Evolutionary conservation across 805 yeast genomes (phyloP).

Genomic region (Jamesozyma lodderae): DNA sequence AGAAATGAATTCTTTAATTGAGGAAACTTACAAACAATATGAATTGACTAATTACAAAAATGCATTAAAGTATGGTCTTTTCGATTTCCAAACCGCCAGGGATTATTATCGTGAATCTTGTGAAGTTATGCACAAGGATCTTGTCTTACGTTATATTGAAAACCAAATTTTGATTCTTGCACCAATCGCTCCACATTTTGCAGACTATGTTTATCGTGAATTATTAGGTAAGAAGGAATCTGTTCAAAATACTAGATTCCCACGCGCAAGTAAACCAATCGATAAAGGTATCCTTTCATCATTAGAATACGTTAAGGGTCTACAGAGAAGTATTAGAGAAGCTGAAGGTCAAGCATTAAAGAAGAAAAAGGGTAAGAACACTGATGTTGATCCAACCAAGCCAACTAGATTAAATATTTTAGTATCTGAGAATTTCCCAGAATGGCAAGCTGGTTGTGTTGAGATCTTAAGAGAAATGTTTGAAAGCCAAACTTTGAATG

Average conservation of each 20-base stretch:
- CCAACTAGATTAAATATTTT: constrained; percentile 69
- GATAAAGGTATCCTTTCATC: constrained; percentile 56
- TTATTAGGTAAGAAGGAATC: constrained; percentile 56
- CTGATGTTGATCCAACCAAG: constrained; percentile 63
- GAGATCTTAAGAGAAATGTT: constrained; percentile 72
- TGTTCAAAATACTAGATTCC: constrained; percentile 72
- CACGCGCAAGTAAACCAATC: constrained; percentile 60
- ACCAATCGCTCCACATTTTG: constrained; percentile 94
- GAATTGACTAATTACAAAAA: constrained; percentile 69
- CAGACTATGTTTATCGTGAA: constrained; percentile 84
- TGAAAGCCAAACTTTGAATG: constrained; percentile 53
- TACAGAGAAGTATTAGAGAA: constrained; percentile 83
- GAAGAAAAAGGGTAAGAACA: constrained; percentile 76
- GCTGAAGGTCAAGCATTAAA: constrained; percentile 79
- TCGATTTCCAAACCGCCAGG: constrained; percentile 90
- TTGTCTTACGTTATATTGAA: constrained; percentile 75
- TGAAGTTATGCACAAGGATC: constrained; percentile 68
- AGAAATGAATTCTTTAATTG: constrained; percentile 79
- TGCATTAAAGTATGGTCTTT: constrained; percentile 84
- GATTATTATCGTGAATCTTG: constrained; percentile 87
- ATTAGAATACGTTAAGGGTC: constrained; percentile 66
- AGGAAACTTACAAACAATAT: constrained; percentile 64
- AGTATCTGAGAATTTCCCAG: constrained; percentile 79
- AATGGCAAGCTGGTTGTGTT: constrained; percentile 79
- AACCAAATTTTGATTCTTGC: constrained; percentile 75